A percentile compares a stretch with the other conserved stretches of the same genome.
phyloP scores from a whole-genome alignment of 179 eudicot species.

The Drosera spatulata region DNA sequence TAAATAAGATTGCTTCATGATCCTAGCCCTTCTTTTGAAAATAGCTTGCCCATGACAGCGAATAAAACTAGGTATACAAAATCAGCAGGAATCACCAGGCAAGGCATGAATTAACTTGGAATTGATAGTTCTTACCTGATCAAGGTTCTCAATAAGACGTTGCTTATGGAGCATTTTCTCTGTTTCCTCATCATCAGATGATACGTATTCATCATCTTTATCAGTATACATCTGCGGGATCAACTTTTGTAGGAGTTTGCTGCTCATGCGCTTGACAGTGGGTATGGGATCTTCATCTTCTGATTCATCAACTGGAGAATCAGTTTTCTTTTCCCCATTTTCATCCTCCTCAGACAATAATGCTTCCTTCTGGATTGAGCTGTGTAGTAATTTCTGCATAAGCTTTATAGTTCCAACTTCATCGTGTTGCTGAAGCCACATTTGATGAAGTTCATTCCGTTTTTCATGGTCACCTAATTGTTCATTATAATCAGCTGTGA shows the following conservation, averaged over 20 bases:
- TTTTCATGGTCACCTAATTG: conserved; percentile 50
- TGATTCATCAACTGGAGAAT: conserved; percentile 22
- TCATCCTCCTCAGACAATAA: conserved; percentile 23
- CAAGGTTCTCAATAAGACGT: conserved; percentile 25
- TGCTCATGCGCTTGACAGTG: too few relatives aligned
- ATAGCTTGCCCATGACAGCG: neutral
- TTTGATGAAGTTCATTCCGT: conserved; percentile 73
- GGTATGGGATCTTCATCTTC: conserved; percentile 7
- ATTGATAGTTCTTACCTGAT: neutral
- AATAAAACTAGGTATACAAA: neutral
- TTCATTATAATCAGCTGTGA: conserved; percentile 60
- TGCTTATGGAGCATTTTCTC: conserved; percentile 44
- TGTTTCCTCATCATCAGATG: conserved; percentile 76
- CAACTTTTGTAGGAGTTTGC: conserved; percentile 12
- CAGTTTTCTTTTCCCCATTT: conserved; percentile 1
- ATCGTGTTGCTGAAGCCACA: conserved; percentile 92
- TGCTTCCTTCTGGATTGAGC: conserved; percentile 28
- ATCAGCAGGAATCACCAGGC: neutral
- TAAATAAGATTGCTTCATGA: neutral
- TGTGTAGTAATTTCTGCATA: conserved; percentile 52
- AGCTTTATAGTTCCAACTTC: conserved; percentile 76
- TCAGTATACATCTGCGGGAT: conserved; percentile 74
- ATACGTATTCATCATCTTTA: conserved; percentile 59
- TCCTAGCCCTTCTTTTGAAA: neutral
- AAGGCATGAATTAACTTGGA: neutral